These are phyloP conservation scores for Oxyria digyna DNA, from an alignment of 148 eudicot genomes.

Conservation along the genomic window DNA sequence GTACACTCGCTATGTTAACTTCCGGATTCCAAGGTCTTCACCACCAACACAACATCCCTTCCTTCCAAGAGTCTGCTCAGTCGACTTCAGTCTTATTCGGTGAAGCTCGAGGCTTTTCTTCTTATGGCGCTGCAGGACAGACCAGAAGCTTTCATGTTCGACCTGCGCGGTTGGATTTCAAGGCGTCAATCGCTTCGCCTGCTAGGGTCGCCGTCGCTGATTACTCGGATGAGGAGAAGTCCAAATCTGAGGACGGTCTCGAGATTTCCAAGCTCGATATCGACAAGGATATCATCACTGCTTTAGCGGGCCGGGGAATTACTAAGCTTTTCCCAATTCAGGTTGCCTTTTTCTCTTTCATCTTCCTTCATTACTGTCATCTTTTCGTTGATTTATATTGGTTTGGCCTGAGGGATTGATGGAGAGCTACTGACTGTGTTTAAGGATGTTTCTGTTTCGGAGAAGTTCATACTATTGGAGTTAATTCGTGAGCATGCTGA, in stretches of 20 bases:
- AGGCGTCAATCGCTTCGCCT: constrained; percentile 8
- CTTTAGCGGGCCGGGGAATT: constrained; percentile 56
- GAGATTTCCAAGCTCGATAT: constrained; percentile 72
- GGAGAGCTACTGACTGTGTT: neutral
- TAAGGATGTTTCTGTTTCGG: too few relatives aligned
- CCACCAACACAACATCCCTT: neutral
- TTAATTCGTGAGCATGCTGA: neutral
- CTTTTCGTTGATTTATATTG: neutral
- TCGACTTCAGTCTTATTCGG: neutral
- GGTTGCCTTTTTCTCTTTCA: constrained; percentile 21
- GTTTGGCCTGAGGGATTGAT: neutral
- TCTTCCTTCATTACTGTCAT: neutral
- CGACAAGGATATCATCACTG: constrained; percentile 35
- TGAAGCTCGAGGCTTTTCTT: neutral
- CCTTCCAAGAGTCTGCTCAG: neutral
- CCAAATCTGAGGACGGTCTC: constrained; percentile 30
- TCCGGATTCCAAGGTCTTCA: constrained; percentile 8
- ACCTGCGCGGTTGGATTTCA: constrained; percentile 6
- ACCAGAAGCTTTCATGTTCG: constrained; percentile 7
- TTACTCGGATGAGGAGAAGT: constrained; percentile 13
- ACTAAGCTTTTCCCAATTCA: constrained; percentile 87
- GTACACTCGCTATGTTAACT: neutral
- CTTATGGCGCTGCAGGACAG: neutral
- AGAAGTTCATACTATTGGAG: neutral
- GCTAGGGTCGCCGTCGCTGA: constrained; percentile 13